phyloP scores from a whole-genome alignment of 208 protist species.

The Wallacemonas sp. region DNA sequence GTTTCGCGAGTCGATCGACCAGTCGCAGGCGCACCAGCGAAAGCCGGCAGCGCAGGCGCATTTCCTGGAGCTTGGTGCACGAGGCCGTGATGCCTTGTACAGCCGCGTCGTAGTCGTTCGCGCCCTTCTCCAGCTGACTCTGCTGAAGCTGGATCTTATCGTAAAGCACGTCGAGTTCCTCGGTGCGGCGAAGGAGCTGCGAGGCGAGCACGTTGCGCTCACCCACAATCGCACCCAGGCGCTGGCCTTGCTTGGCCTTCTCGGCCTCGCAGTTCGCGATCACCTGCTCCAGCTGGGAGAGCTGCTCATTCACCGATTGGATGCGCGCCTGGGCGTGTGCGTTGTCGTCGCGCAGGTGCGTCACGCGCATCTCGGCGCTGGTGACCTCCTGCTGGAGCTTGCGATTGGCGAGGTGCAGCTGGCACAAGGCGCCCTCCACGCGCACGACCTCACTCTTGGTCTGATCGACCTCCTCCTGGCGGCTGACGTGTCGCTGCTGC shows the following conservation, averaged over 20 bases:
- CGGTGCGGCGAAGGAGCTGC: constrained; percentile 97
- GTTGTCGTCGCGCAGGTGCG: constrained; percentile 69
- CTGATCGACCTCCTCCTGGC: constrained; percentile 94
- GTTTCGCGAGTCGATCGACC: constrained; percentile 86
- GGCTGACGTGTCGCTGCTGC: constrained; percentile 92
- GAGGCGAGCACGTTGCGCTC: constrained; percentile 97
- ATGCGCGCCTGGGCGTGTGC: constrained; percentile 52
- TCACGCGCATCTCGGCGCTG: constrained; percentile 78
- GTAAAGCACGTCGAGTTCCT: constrained; percentile 97
- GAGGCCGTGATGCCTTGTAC: constrained; percentile 89
- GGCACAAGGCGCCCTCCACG: constrained; percentile 92
- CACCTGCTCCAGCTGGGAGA: constrained; percentile 92
- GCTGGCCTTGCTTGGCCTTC: constrained; percentile 87
- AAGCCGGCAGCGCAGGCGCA: constrained; percentile 91
- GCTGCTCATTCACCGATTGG: constrained; percentile 79
- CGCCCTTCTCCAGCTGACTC: constrained; percentile 94
- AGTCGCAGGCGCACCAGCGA: constrained; percentile 77
- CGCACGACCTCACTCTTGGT: constrained; percentile 95
- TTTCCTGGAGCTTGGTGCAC: constrained; percentile 89
- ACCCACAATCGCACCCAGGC: constrained; percentile 92
- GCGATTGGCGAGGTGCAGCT: constrained; percentile 75
- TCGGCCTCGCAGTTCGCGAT: constrained; percentile 95
- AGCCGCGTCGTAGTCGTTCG: constrained; percentile 92
- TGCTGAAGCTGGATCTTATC: constrained; percentile 98
- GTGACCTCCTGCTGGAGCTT: constrained; percentile 82